A percentile compares a stretch with the other conserved stretches of the same genome.
phyloP scores from a whole-genome alignment of 2,329 filamentous ascomycete genomes.

The Xylariaceae sp. region DNA sequence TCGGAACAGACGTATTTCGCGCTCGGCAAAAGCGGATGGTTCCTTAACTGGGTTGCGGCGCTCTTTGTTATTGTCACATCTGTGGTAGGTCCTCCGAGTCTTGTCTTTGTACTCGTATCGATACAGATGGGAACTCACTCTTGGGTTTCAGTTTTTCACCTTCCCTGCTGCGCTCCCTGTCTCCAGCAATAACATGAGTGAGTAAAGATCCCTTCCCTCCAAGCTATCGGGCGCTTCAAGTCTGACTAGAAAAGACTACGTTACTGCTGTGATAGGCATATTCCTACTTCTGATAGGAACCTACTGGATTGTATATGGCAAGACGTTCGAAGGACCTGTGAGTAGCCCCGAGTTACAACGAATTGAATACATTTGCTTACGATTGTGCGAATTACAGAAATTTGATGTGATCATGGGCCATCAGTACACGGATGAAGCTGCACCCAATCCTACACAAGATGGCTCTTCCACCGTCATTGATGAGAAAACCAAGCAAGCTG shows the following conservation, averaged over 20 bases:
- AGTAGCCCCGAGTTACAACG: slow-evolving; percentile 13
- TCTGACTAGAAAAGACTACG: slow-evolving; percentile 42
- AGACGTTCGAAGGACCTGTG: slow-evolving; percentile 41
- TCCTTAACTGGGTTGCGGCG: slow-evolving; percentile 43
- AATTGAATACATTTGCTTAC: not conserved
- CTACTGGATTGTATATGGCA: slow-evolving; percentile 38
- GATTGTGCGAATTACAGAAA: slow-evolving; percentile 28
- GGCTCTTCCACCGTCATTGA: slow-evolving; percentile 18
- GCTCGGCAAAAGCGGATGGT: slow-evolving; percentile 41
- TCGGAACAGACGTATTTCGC: slow-evolving; percentile 39
- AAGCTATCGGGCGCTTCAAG: not conserved
- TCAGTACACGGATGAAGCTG: slow-evolving; percentile 28
- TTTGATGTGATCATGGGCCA: slow-evolving; percentile 39
- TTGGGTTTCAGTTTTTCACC: slow-evolving; percentile 41
- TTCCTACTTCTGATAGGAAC: slow-evolving; percentile 39
- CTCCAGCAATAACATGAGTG: slow-evolving; percentile 43
- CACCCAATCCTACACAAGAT: slow-evolving; percentile 7
- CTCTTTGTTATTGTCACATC: slow-evolving; percentile 50
- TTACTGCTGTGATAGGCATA: slow-evolving; percentile 47
- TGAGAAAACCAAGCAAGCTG: slow-evolving; percentile 25
- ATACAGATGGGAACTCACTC: not conserved
- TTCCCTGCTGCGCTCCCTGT: slow-evolving; percentile 42
- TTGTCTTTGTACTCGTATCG: not conserved
- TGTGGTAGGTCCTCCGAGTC: slow-evolving; percentile 33
- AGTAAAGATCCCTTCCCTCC: slow-evolving; percentile 11